These are phyloP conservation scores for Pulveroboletus sp. DNA, from an alignment of 768 basidiomycete species.

Conservation along the genomic window DNA sequence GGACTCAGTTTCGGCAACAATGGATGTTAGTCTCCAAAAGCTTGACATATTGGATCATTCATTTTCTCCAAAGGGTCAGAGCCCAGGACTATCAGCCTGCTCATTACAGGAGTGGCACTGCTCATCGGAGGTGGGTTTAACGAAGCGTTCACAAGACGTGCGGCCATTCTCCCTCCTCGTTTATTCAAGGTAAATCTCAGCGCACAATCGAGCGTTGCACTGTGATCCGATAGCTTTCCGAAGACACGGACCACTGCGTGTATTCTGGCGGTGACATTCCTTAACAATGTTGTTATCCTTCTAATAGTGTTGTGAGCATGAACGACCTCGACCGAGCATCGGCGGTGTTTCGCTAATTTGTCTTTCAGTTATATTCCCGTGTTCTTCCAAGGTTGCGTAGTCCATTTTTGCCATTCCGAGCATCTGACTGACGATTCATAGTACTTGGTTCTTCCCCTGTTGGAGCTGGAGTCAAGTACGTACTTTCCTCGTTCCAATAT, in stretches of 20 bases:
- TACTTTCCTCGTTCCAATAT: constrained; percentile 40
- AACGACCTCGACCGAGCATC: background rate
- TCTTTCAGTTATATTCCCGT: constrained; percentile 56
- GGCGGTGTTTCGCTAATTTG: background rate
- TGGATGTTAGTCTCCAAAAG: no score
- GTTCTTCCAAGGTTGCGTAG: constrained; percentile 52
- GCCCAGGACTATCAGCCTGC: constrained; percentile 51
- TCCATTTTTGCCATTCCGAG: background rate
- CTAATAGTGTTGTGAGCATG: constrained; percentile 30
- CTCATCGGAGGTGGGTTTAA: constrained; percentile 51
- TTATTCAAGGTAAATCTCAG: constrained; percentile 54
- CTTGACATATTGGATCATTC: no score
- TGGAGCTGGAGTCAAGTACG: constrained; percentile 61
- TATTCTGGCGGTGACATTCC: constrained; percentile 52
- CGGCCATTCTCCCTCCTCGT: constrained; percentile 70
- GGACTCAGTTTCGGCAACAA: constrained; percentile 68
- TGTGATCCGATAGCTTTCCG: background rate
- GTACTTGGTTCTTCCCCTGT: constrained; percentile 74
- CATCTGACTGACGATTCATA: background rate
- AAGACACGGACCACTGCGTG: constrained; percentile 68
- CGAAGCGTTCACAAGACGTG: constrained; percentile 57
- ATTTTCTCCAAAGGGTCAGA: constrained; percentile 50
- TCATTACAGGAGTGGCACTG: constrained; percentile 51
- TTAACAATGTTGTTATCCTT: constrained; percentile 63
- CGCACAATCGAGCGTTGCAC: background rate